phyloP scores from a whole-genome alignment of 2,329 filamentous ascomycete genomes.

The Clarireedia hainanense region DNA sequence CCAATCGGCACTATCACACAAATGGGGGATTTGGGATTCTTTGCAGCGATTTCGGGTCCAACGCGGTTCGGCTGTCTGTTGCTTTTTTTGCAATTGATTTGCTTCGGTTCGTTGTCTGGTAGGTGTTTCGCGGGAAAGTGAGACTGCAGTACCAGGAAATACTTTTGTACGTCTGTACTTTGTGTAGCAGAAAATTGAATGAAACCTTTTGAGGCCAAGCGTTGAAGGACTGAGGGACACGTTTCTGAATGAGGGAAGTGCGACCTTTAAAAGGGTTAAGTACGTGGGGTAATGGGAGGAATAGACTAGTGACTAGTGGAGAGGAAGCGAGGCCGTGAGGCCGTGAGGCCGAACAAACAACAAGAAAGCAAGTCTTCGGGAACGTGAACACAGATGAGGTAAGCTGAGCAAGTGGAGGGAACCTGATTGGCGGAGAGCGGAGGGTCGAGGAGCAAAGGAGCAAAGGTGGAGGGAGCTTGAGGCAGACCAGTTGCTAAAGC shows the following conservation, averaged over 20 bases:
- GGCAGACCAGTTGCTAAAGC: no score
- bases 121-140: background rate
- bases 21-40: background rate
- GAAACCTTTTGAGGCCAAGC: constrained; percentile 4
- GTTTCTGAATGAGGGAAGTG: background rate
- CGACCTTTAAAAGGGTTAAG: background rate
- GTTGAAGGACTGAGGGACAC: background rate
- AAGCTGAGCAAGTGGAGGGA: background rate
- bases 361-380: no score
- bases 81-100: background rate
- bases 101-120: background rate
- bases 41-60: background rate
- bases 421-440: background rate
- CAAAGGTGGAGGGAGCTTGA: background rate
- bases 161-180: background rate
- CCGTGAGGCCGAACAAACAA: no score
- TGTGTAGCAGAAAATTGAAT: background rate
- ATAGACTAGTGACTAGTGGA: no score
- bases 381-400: background rate
- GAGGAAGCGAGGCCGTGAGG: no score
- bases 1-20: background rate
- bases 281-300: background rate
- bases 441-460: background rate
- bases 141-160: no score
- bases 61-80: background rate